A percentile compares a stretch with the other conserved stretches of the same genome.
Evolutionary conservation across 1,139 yeast genomes (phyloP).

Genomic region (Kurtzmaniella quercitrusa): DNA sequence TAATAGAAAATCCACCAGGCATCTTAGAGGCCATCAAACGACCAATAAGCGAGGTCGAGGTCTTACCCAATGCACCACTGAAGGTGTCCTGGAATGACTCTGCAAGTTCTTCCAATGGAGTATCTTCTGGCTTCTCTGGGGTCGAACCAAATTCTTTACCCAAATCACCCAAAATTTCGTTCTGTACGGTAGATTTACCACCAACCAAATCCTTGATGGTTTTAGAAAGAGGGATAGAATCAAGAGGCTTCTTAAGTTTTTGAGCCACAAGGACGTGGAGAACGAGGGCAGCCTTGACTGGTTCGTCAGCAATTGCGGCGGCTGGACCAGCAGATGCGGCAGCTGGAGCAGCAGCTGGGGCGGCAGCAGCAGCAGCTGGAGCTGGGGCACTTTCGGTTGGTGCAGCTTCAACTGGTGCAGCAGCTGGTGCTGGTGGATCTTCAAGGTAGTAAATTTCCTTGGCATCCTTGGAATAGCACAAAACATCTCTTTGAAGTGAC

Average conservation of each 20-base stretch:
- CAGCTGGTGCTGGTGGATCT: conserved; percentile 64
- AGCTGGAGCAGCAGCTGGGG: conserved; percentile 48
- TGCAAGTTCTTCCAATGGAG: conserved; percentile 92
- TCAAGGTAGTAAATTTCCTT: conserved; percentile 96
- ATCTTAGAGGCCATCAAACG: conserved; percentile 93
- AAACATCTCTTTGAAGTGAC: conserved; percentile 92
- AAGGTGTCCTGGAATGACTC: conserved; percentile 91
- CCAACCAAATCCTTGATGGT: conserved; percentile 96
- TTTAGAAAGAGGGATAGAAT: conserved; percentile 80
- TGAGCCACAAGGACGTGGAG: conserved; percentile 92
- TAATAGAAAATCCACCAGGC: conserved; percentile 98
- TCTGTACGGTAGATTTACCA: conserved; percentile 97
- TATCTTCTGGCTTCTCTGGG: conserved; percentile 98
- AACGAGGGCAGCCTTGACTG: conserved; percentile 78
- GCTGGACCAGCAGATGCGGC: conserved; percentile 63
- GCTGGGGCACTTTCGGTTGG: conserved; percentile 39
- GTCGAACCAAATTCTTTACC: conserved; percentile 97
- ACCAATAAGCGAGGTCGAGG: conserved; percentile 81
- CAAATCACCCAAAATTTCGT: conserved; percentile 95
- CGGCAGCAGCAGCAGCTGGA: conserved; percentile 42
- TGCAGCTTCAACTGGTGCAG: conserved; percentile 40
- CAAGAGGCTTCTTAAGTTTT: conserved; percentile 86
- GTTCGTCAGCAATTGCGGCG: conserved; percentile 82
- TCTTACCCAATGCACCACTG: conserved; percentile 87
- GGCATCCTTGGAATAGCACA: conserved; percentile 92